These are phyloP conservation scores for Stephania cephalantha DNA, from an alignment of 164 flowering plant genomes.

Conservation along the genomic window DNA sequence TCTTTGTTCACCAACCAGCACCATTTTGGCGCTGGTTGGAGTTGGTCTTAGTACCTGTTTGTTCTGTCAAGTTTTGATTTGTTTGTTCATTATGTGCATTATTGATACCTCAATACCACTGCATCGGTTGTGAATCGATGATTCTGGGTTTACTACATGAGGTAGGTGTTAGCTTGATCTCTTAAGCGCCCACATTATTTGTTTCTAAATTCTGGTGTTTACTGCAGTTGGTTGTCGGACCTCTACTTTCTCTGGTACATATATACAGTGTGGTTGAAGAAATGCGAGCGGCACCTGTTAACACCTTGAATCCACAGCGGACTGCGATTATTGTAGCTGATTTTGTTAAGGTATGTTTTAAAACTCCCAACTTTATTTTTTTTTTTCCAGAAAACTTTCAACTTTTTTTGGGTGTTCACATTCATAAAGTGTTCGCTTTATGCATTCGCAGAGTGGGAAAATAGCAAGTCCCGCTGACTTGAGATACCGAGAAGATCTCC, in stretches of 20 bases:
- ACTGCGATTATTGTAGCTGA: constrained; percentile 84
- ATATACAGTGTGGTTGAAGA: constrained; percentile 74
- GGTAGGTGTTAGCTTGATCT: no score
- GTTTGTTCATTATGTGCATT: background rate
- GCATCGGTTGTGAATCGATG: background rate
- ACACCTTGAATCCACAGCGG: constrained; percentile 90
- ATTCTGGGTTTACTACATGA: background rate
- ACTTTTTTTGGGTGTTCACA: background rate
- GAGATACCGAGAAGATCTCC: constrained; percentile 76
- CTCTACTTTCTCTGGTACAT: constrained; percentile 68
- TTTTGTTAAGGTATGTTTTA: constrained; percentile 55
- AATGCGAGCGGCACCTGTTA: constrained; percentile 88
- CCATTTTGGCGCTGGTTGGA: no score
- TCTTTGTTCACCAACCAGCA: no score
- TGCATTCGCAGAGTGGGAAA: constrained; percentile 49
- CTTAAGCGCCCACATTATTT: background rate
- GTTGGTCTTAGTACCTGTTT: background rate
- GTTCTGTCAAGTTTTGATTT: background rate
- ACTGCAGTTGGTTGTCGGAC: constrained; percentile 72
- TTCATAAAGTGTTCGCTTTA: background rate
- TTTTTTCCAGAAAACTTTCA: background rate
- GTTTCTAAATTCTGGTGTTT: constrained; percentile 11
- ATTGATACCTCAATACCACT: background rate
- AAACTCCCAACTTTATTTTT: background rate
- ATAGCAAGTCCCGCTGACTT: constrained; percentile 83